These are phyloP conservation scores for Cairneyella variabilis DNA, from an alignment of 495 filamentous ascomycete genomes.

Conservation along the genomic window DNA sequence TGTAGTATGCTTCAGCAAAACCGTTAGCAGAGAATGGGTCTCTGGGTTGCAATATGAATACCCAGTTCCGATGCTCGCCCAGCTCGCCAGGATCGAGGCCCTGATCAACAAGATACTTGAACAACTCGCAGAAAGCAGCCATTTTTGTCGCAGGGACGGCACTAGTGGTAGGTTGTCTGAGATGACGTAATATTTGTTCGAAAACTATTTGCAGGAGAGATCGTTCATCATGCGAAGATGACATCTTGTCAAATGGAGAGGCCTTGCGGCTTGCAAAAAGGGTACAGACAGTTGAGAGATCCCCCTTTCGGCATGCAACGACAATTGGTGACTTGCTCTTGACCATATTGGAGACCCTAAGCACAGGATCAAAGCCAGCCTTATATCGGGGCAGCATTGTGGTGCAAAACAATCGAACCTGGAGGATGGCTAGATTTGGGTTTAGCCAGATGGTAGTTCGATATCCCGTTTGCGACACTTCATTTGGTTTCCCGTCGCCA, in stretches of 20 bases:
- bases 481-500: neutral
- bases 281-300: neutral
- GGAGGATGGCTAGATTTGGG: neutral
- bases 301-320: neutral
- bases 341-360: neutral
- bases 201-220: neutral
- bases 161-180: neutral
- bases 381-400: neutral
- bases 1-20: too few relatives aligned
- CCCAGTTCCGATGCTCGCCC: neutral
- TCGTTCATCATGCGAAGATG: neutral
- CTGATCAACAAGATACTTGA: neutral
- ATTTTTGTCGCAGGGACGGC: neutral
- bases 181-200: neutral
- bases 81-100: neutral
- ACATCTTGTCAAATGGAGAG: neutral
- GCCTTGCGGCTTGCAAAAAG: neutral
- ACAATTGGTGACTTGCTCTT: neutral
- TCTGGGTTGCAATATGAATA: neutral
- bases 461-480: too few relatives aligned
- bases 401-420: neutral
- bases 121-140: neutral
- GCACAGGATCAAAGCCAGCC: neutral
- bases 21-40: neutral
- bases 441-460: neutral